Base-by-base conservation (phyloP, 441 rosid species). In the Arabidopsis hybrid region DNA sequence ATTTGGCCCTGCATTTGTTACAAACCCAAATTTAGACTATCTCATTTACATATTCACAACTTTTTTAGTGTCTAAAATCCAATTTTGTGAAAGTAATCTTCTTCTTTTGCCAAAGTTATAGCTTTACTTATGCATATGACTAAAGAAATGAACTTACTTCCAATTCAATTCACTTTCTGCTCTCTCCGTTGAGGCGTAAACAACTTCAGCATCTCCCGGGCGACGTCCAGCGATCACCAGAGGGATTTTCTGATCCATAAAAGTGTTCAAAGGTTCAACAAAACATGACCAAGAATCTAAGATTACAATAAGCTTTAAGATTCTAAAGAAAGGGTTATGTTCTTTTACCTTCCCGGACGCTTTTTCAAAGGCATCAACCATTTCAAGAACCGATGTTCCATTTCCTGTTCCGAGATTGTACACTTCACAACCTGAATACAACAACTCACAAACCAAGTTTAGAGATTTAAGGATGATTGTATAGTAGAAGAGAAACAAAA, bases 381-480 rank as follows among this genome's bases (percentile, higher is more conserved):
- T 95, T 84, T 92, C 98, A 67, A 95, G 74, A 51, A 95, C 99
- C 0, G 99, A 92, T 76, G 98, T 92, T 72, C 99, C 99, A 77
- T 85, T 88, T 4, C 98, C 99, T 1, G 99, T 95, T 80, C 99
- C 99, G 71, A 95, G 79, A 81, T 95, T 95, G 83, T 92, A 95
- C 26, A 91, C 98, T 82, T 91, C 92, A 73, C 97, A 95, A 35
- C 92, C 99, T 95, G 50, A 6, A 26, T 26, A 26, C 1, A 76
- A 45, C 18, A 18, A 60, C 38, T 13, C 13, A 26, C 21, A 61
- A 0, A 26, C 8, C 1, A 12, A 42, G 11, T 13, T 60, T 6
- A 60, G 7, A 12, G 7, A 42, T 13, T 42, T 21, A 39, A 21
- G 10, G 11, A 40, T 60, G 31, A 59, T 17, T 3, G 4, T 59